phyloP scores from a whole-genome alignment of 257 asterid species.

The Gardenia jasminoides region DNA sequence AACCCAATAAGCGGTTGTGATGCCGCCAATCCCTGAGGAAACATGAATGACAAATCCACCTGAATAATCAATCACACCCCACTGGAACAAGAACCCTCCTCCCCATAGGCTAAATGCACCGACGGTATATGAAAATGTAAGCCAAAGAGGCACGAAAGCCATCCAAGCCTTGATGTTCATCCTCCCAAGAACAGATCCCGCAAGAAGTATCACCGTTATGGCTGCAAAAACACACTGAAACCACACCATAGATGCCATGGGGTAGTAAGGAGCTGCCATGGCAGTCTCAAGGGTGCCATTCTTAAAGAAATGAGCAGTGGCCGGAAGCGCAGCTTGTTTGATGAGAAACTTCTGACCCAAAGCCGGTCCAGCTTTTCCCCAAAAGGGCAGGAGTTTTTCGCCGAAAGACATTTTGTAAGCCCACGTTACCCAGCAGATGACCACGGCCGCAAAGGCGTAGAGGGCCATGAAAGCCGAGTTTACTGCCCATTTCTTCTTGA shows the following conservation, averaged over 20 bases:
- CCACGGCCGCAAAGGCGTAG: conserved; percentile 87
- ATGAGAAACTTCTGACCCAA: conserved; percentile 53
- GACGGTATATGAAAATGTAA: conserved; percentile 71
- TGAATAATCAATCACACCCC: conserved; percentile 95
- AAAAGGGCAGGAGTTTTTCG: conserved; percentile 70
- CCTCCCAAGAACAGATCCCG: conserved; percentile 82
- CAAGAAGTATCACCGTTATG: conserved; percentile 63
- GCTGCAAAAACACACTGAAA: conserved; percentile 89
- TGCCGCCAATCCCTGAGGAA: conserved; percentile 84
- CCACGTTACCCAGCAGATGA: conserved; percentile 80
- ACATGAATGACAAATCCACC: conserved; percentile 92
- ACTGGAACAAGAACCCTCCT: conserved; percentile 83
- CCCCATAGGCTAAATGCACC: conserved; percentile 93
- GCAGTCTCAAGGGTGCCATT: conserved; percentile 45
- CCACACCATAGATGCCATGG: conserved; percentile 78
- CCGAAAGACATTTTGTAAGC: conserved; percentile 82
- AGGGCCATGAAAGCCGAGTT: conserved; percentile 97
- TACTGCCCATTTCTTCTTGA: conserved; percentile 93
- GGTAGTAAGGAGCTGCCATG: conserved; percentile 51
- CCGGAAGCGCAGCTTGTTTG: conserved; percentile 50
- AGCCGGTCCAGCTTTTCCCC: conserved; percentile 72
- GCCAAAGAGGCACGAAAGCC: conserved; percentile 93
- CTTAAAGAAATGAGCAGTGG: conserved; percentile 39
- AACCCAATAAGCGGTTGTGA: conserved; percentile 97
- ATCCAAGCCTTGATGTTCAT: conserved; percentile 96